A percentile compares a stretch with the other conserved stretches of the same genome.
phyloP scores from a whole-genome alignment of 257 asterid genomes.

The Handroanthus guayacan region DNA sequence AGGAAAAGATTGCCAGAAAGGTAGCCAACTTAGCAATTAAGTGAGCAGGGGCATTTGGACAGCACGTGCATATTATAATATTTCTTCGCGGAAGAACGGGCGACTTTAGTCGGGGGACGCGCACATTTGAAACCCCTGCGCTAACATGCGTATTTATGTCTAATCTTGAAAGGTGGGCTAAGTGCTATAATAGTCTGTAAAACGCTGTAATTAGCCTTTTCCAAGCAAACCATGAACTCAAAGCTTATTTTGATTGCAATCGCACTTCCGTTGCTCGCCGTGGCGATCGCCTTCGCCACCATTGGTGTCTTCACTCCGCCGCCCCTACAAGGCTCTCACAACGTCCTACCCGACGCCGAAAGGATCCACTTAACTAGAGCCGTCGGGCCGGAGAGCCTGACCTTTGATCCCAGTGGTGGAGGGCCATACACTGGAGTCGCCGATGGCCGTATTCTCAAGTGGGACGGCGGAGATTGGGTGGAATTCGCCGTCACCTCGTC shows the following conservation, averaged over 20 bases:
- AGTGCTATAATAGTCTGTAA: not conserved
- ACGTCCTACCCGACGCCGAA: conserved; percentile 48
- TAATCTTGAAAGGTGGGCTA: too few relatives aligned
- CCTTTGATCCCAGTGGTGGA: conserved; percentile 63
- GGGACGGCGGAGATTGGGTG: conserved; percentile 55
- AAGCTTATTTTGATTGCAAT: conserved; percentile 47
- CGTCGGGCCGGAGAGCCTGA: conserved; percentile 77
- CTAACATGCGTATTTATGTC: too few relatives aligned
- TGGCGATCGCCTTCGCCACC: conserved; percentile 47
- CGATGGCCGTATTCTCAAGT: conserved; percentile 71
- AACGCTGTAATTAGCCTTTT: not conserved
- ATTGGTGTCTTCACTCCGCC: conserved; percentile 52
- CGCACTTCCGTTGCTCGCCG: conserved; percentile 52
- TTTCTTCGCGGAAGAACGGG: too few relatives aligned
- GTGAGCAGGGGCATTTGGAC: too few relatives aligned
- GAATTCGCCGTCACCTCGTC: conserved; percentile 75
- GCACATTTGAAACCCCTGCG: too few relatives aligned
- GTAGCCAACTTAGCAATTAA: too few relatives aligned
- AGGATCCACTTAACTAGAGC: conserved; percentile 55
- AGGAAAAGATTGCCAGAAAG: too few relatives aligned
- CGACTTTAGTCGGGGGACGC: too few relatives aligned
- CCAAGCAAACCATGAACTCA: conserved; percentile 43
- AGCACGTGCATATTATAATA: too few relatives aligned
- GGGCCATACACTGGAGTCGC: conserved; percentile 88
- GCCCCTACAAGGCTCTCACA: conserved; percentile 46